Base-by-base conservation (phyloP, 176 grass and related monocot species). In the Avena atlantica region DNA sequence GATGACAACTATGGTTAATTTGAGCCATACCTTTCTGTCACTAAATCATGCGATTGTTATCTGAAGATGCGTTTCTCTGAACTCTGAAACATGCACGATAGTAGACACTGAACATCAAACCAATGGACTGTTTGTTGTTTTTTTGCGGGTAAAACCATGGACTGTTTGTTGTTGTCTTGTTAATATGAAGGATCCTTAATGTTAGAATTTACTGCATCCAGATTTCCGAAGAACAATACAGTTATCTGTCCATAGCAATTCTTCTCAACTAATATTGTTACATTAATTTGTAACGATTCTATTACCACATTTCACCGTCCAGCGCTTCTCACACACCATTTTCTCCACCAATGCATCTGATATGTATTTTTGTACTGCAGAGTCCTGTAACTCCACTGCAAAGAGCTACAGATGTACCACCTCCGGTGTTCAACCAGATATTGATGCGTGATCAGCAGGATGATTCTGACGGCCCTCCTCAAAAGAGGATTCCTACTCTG, bases 301-400 rank as follows among this genome's bases (percentile, higher is more conserved):
- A 60, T 2, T 2, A 49, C 0, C 36, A 24, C 15, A 13, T 6
- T 34, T 67, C 12, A 10, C 4, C 47, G 0, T 23, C 48, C 1
- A 76, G 20, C 56, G 27, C 47, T 19, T 87, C 5, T 17, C 21
- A 76, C 36, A 58, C 40, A 56, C 0, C 14, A 8, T 76, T 57
- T 4, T 19, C 12, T 44, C 60, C 27, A 27, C 36, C 29, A 78
- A 17, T 60, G n/a, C 45, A 36, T 13, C 0, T 78, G 42, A 45
- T 16, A 16, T 11, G 15, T 70, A 47, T 47, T 62, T 47, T 70
- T 9, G 27, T 87, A 15, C 61, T 48, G n/a, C 87, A 95, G 91
- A 93, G 87, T 31, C 95, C 95, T 86, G 91, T 92, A 72, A 88
- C 93, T 23, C 95, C 95, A 4, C 87, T 97, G 83, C 83, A 89